Conservation (phyloP, 768 basidiomycete genomes). For the Suillus subluteus region DNA sequence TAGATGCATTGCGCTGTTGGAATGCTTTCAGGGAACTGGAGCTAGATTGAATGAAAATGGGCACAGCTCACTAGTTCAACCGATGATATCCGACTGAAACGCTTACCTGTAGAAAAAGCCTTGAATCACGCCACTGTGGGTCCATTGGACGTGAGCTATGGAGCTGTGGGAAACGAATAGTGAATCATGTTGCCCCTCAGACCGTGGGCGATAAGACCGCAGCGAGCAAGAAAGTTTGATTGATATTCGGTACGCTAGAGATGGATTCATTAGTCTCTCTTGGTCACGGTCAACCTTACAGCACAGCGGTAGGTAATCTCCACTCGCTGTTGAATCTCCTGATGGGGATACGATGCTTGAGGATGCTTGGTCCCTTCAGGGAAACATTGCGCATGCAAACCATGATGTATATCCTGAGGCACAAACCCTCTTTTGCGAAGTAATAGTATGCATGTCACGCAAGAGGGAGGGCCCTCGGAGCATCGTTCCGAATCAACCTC, state of each 20-base stretch:
- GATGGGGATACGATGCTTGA: neutral
- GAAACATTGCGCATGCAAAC: neutral
- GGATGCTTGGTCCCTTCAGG: neutral
- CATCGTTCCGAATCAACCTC: constrained; percentile 1
- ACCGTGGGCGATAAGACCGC: neutral
- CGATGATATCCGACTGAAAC: neutral
- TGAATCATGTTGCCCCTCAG: neutral
- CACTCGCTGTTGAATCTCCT: neutral
- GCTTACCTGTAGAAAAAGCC: neutral
- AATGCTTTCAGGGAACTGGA: neutral
- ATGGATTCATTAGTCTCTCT: neutral
- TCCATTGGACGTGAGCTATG: neutral
- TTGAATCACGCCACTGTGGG: neutral
- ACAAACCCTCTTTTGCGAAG: constrained; percentile 5
- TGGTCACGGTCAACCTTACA: neutral
- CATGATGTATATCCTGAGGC: constrained; percentile 1
- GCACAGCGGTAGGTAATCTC: neutral
- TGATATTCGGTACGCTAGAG: neutral
- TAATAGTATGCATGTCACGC: neutral
- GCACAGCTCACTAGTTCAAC: neutral
- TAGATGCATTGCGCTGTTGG: neutral
- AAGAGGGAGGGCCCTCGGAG: neutral
- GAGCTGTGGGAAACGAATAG: constrained; percentile 3
- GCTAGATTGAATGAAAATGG: constrained; percentile 4
- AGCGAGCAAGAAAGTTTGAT: neutral